Base-by-base conservation (phyloP, 1,284 basidiomycete genomes). In the Flammula alnicola region DNA sequence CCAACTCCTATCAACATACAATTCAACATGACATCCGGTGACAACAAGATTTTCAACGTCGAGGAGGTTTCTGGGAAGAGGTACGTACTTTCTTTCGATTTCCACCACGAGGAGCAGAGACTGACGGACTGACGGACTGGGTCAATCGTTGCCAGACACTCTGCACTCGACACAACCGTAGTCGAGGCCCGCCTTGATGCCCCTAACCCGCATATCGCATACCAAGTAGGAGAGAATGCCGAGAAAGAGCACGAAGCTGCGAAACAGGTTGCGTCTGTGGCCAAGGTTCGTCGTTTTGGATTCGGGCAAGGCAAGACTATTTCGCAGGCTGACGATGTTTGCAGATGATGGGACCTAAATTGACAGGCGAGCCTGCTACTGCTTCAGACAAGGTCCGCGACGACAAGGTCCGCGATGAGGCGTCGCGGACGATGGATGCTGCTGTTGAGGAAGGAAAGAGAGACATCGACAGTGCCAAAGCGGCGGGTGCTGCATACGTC, bases 391-490 rank as follows among this genome's bases (percentile, higher is more conserved):
- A 76, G 37, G 65, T 84, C 16, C 67, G 49, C 4, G 32, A 29
- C 2, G 30, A 53, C 37, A 65, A 76, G 37, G 65, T 84, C 16
- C 67, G 49, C 4, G 32, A 29, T 2, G 30, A 53, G 31, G 70
- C 75, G 4, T 68, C 67, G 33, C 61, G 68, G 36, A 76, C 69
- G 55, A 81, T 78, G 0, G 64, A 81, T 37, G 67, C 65, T 1
- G 84, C 83, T n/a, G 79, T 79, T 11, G 68, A 69, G 0, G 72
- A 86, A 60, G 84, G 83, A 3, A 69, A 79, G 56, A 62, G 65
- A 5, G 76, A 80, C 52, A 70, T 85, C 3, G 69, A 76, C 11
- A 65, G 66, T 9, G 73, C 71, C 0, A 76, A 76, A 55, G 71
- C 68, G 2, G 57, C 72, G 3, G 74, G 75, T 23, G 70, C 67